Percentiles rank a stretch among this genome's conserved stretches.
phyloP scores from a whole-genome alignment of 2,329 filamentous ascomycete genomes.

The Colletotrichum salicis region DNA sequence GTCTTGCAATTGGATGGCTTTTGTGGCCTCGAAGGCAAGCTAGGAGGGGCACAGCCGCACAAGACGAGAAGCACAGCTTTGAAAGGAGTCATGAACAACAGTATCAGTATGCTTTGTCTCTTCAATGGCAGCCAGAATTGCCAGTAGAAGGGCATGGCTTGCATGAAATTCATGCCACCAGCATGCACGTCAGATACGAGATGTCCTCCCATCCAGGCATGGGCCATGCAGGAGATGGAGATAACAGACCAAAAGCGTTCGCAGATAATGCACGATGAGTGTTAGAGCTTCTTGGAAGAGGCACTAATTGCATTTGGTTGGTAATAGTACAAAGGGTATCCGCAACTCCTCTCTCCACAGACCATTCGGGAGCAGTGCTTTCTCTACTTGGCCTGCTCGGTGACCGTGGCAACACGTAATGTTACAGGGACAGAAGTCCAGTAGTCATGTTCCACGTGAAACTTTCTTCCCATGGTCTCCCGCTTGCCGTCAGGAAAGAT shows the following conservation, averaged over 20 bases:
- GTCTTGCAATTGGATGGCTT: neutral
- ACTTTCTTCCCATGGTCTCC: neutral
- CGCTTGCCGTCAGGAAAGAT: neutral
- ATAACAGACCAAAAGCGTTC: neutral
- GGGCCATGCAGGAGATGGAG: neutral
- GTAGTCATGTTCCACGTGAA: neutral
- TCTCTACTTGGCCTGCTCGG: neutral
- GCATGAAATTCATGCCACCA: neutral
- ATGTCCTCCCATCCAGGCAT: neutral
- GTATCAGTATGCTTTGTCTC: neutral
- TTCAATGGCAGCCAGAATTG: neutral
- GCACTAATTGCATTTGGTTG: neutral
- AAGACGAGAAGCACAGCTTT: neutral
- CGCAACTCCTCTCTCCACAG: neutral
- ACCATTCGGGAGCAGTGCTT: neutral
- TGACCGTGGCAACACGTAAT: neutral
- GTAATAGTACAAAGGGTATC: neutral
- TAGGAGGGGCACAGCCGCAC: neutral
- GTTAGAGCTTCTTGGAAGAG: neutral
- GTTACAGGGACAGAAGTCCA: neutral
- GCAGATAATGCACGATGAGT: neutral
- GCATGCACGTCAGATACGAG: neutral
- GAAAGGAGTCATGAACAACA: neutral
- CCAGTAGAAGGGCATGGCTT: neutral
- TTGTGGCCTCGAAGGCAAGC: neutral